phyloP scores from a whole-genome alignment of 2,329 filamentous ascomycete species.

The Exutisphaerella laricina region DNA sequence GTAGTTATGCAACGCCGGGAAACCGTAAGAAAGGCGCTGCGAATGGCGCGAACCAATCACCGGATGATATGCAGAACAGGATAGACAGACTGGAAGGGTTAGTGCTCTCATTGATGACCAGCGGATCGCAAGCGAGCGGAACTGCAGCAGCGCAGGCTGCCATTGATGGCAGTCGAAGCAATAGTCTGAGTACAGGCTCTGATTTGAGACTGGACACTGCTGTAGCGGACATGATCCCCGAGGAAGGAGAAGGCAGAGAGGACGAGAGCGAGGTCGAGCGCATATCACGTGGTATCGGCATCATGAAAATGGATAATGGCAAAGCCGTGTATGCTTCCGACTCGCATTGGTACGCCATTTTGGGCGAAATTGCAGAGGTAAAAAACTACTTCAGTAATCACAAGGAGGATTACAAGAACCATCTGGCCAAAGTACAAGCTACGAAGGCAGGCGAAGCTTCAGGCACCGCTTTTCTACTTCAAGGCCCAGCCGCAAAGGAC shows the following conservation, averaged over 20 bases:
- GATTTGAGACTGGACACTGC: conserved; percentile 48
- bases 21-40: conserved; percentile 63
- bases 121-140: conserved; percentile 56
- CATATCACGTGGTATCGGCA: conserved; percentile 46
- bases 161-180: conserved; percentile 42
- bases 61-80: conserved; percentile 97
- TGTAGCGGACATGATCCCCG: conserved; percentile 52
- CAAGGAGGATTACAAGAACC: conserved; percentile 82
- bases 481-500: conserved; percentile 61
- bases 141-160: conserved; percentile 53
- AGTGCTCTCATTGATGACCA: conserved; percentile 91
- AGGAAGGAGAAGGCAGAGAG: conserved; percentile 43
- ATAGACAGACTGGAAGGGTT: conserved; percentile 92
- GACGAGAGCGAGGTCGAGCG: conserved; percentile 59
- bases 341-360: conserved; percentile 49
- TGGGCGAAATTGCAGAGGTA: conserved; percentile 75
- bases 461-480: conserved; percentile 74
- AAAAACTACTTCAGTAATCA: conserved; percentile 82
- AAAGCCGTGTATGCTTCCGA: conserved; percentile 46
- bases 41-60: conserved; percentile 44
- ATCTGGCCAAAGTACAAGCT: conserved; percentile 68
- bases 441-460: conserved; percentile 55
- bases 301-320: conserved; percentile 50
- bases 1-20: conserved; percentile 68
- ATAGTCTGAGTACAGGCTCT: conserved; percentile 34